phyloP scores from a whole-genome alignment of 108 stramenopile species.

The Cyclotella sp. region DNA sequence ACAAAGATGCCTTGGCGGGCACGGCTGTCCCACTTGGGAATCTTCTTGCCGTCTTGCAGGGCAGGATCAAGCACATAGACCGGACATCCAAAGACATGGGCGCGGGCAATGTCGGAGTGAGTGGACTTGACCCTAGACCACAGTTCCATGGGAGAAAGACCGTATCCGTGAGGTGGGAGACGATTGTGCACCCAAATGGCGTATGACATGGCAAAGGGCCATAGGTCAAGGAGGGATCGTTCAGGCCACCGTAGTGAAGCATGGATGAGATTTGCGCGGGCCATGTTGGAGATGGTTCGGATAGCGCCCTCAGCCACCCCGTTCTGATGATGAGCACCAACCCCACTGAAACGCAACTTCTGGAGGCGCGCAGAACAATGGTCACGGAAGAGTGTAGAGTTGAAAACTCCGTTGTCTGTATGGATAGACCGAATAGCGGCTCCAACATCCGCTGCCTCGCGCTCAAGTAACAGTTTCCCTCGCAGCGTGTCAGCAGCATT shows the following conservation, averaged over 20 bases:
- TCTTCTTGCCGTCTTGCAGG: conserved; percentile 68
- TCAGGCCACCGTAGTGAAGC: conserved; percentile 48
- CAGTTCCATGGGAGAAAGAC: conserved; percentile 37
- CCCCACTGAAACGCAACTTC: conserved; percentile 25
- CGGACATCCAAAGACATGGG: conserved; percentile 62
- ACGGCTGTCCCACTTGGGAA: conserved; percentile 60
- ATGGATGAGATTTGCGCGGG: conserved; percentile 52
- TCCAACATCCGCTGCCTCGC: neutral
- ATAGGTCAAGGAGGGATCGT: conserved; percentile 20
- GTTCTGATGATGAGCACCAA: conserved; percentile 57
- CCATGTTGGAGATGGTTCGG: conserved; percentile 15
- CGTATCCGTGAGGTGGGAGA: conserved; percentile 36
- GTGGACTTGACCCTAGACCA: conserved; percentile 2
- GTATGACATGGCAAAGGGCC: conserved; percentile 57
- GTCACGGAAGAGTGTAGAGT: neutral
- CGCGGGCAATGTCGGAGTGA: conserved; percentile 22
- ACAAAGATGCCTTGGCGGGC: conserved; percentile 42
- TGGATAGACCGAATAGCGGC: conserved; percentile 13
- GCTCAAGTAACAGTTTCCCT: conserved; percentile 25
- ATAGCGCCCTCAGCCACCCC: conserved; percentile 45
- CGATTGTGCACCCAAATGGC: conserved; percentile 27
- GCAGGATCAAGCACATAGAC: conserved; percentile 62
- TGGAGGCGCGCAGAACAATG: conserved; percentile 6
- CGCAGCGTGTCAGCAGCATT: conserved; percentile 42
- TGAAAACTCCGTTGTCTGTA: conserved; percentile 25